phyloP scores from a whole-genome alignment of 2,329 filamentous ascomycete species.

The Phyllosticta citrichinensis region DNA sequence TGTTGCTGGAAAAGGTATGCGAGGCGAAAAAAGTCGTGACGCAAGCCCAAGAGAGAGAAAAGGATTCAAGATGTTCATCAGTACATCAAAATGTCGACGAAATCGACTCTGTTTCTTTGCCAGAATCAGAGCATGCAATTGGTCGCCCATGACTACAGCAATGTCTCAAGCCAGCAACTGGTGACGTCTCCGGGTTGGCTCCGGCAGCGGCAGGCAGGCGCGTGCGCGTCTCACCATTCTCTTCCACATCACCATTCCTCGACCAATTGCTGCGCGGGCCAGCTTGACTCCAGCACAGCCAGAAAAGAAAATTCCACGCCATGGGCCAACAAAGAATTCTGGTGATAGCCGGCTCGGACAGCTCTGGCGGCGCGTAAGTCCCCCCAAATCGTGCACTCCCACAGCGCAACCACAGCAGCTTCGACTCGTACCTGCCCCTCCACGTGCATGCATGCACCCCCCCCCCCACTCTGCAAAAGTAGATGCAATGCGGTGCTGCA shows the following conservation, averaged over 20 bases:
- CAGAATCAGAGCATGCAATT: not conserved
- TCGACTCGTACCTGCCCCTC: not conserved
- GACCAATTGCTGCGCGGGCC: not conserved
- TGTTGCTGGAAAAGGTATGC: not conserved
- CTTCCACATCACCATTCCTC: not conserved
- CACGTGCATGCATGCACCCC: not conserved
- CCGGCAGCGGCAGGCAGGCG: not conserved
- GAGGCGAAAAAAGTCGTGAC: not conserved
- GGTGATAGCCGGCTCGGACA: constrained; percentile 80
- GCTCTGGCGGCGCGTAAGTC: constrained; percentile 76
- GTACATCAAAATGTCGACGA: no score
- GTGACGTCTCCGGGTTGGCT: not conserved
- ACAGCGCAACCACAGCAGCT: constrained; percentile 1
- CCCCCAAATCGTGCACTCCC: not conserved
- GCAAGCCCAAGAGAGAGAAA: no score
- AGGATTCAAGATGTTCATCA: no score
- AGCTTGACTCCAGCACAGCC: not conserved
- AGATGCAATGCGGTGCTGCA: not conserved
- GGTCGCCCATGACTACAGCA: not conserved
- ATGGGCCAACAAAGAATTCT: constrained; percentile 48
- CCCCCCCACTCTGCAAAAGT: not conserved
- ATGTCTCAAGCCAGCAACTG: not conserved
- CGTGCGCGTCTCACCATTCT: not conserved
- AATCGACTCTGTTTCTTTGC: not conserved
- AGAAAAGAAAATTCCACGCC: not conserved